Conservation (phyloP, 176 grass and related monocot genomes). For the Triticum timopheevii region DNA sequence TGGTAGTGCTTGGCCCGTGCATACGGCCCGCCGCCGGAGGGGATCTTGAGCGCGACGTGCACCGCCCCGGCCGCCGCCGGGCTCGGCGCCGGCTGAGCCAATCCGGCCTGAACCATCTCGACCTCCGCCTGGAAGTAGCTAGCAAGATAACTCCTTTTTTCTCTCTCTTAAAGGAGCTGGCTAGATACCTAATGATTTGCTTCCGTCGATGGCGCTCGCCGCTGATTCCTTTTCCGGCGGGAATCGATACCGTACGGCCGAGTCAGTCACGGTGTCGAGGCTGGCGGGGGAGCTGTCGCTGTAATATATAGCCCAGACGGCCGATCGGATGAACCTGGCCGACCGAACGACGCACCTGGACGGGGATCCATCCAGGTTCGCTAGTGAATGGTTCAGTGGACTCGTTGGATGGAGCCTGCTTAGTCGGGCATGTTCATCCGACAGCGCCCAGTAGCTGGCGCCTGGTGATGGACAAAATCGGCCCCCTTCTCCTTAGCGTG, state of each 20-base stretch:
- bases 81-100: constrained; percentile 31
- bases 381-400: background rate
- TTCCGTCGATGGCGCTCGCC: constrained; percentile 18
- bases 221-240: background rate
- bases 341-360: background rate
- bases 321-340: constrained; percentile 27
- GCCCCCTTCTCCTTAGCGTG: background rate
- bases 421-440: constrained; percentile 37
- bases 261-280: background rate
- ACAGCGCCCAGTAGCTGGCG: constrained; percentile 28
- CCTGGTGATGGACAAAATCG: background rate
- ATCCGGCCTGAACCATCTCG: constrained; percentile 28
- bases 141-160: background rate
- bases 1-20: constrained; percentile 90
- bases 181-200: background rate
- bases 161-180: background rate
- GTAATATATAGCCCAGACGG: constrained; percentile 29
- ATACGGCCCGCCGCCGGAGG: constrained; percentile 81
- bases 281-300: background rate
- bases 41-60: constrained; percentile 73
- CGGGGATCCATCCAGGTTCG: constrained; percentile 39
- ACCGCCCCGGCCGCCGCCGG: background rate
- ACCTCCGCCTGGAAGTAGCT: background rate
- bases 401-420: background rate
- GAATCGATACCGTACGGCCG: constrained; percentile 19